Evolutionary conservation across 805 yeast species (phyloP).

Genomic region (Wickerhamiella parazyma): DNA sequence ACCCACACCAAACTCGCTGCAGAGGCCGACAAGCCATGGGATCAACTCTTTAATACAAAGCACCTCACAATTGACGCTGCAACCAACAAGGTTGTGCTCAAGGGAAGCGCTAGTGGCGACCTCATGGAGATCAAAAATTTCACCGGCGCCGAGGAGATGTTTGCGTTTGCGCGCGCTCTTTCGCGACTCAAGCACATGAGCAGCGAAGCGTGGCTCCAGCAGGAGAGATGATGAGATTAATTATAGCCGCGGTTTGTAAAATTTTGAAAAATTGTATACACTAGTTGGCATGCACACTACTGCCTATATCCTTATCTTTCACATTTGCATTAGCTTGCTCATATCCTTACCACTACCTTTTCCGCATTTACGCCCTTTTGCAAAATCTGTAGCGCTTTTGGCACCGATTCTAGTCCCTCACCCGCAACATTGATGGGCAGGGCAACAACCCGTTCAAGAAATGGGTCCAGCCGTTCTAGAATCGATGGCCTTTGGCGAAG

Average conservation of each 20-base stretch:
- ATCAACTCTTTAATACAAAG: constrained; percentile 67
- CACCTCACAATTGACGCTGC: constrained; percentile 32
- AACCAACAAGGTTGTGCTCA: constrained; percentile 17
- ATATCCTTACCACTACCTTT: constrained; percentile 17
- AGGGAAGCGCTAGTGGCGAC: constrained; percentile 31
- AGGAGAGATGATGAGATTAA: not conserved
- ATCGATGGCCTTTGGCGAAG: constrained; percentile 8
- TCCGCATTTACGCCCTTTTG: constrained; percentile 16
- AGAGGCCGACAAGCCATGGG: constrained; percentile 76
- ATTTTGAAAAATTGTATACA: too few species aligned
- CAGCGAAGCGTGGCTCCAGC: constrained; percentile 61
- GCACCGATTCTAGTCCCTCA: constrained; percentile 17
- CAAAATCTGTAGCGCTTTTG: constrained; percentile 14
- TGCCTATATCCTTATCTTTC: too few species aligned
- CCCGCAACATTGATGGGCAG: constrained; percentile 17
- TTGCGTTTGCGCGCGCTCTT: constrained; percentile 92
- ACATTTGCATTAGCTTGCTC: too few species aligned
- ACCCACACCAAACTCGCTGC: constrained; percentile 78
- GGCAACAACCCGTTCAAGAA: constrained; percentile 9
- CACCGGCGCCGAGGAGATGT: constrained; percentile 85
- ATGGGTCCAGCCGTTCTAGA: constrained; percentile 11
- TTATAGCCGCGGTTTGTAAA: too few species aligned
- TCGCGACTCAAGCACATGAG: constrained; percentile 89
- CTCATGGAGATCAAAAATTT: constrained; percentile 36
- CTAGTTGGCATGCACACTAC: too few species aligned